Conservation (phyloP, 352 stramenopile genomes). For the Globisporangium yorkense region DNA sequence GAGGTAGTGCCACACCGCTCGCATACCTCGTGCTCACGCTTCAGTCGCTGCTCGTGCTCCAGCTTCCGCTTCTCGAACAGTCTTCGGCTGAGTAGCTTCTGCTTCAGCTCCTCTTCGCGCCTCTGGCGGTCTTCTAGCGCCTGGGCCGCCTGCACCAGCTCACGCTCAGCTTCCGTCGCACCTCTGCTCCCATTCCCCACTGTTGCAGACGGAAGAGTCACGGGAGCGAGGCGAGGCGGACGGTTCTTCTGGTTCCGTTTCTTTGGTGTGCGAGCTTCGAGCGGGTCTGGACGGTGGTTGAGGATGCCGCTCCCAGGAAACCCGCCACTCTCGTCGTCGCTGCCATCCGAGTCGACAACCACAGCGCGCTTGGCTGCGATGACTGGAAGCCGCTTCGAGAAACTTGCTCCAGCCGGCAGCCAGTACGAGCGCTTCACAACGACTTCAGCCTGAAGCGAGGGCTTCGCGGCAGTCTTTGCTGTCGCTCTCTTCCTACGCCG, state of each 20-base stretch:
- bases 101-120: conserved; percentile 43
- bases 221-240: conserved; percentile 31
- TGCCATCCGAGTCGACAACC: conserved; percentile 1
- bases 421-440: conserved; percentile 64
- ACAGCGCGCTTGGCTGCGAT: conserved; percentile 17
- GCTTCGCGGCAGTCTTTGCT: not conserved
- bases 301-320: not conserved
- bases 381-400: conserved; percentile 34
- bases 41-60: conserved; percentile 29
- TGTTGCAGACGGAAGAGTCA: conserved; percentile 10
- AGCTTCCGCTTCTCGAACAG: conserved; percentile 28
- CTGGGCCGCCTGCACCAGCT: conserved; percentile 3
- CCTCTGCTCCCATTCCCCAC: not conserved
- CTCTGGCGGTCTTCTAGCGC: conserved; percentile 20
- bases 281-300: not conserved
- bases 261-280: conserved; percentile 24
- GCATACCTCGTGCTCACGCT: conserved; percentile 35
- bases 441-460: not conserved
- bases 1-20: not conserved
- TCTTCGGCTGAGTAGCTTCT: conserved; percentile 32
- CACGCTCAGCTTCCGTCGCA: conserved; percentile 4
- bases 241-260: conserved; percentile 41
- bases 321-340: conserved; percentile 2
- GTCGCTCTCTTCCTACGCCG: not conserved
- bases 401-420: conserved; percentile 48